Conservation (phyloP, 2,329 filamentous ascomycete genomes). For the Thermochaetoides dissita region DNA sequence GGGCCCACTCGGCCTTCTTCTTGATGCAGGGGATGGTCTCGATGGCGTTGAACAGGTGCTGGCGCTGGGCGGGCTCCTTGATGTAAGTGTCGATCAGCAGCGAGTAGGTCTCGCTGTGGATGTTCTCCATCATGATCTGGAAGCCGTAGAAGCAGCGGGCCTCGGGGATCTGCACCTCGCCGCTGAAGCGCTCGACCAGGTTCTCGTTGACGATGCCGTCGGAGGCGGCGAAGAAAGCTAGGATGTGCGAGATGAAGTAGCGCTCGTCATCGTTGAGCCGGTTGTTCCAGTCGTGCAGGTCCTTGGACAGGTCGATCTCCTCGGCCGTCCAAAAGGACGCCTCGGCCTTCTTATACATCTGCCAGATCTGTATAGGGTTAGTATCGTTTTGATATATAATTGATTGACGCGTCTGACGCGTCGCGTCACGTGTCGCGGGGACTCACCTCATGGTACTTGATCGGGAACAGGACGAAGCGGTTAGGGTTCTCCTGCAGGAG, state of each 20-base stretch:
- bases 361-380: conserved; percentile 63
- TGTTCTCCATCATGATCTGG: conserved; percentile 99
- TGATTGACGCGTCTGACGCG: conserved; percentile 55
- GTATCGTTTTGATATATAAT: conserved; percentile 25
- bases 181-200: conserved; percentile 92
- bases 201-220: conserved; percentile 99
- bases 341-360: conserved; percentile 99
- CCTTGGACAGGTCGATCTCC: conserved; percentile 98
- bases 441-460: conserved; percentile 97
- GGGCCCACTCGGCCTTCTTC: conserved; percentile 97
- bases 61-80: conserved; percentile 88
- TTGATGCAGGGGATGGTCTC: conserved; percentile 97
- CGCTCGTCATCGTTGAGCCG: conserved; percentile 90
- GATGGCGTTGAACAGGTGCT: conserved; percentile 94
- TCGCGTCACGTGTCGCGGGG: conserved; percentile 1
- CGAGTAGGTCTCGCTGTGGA: conserved; percentile 98
- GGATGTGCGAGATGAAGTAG: conserved; percentile 95
- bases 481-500: conserved; percentile 89
- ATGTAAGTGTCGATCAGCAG: conserved; percentile 98
- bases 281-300: conserved; percentile 99
- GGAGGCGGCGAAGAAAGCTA: conserved; percentile 97
- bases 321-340: conserved; percentile 99
- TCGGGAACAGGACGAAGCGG: conserved; percentile 94
- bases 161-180: conserved; percentile 92
- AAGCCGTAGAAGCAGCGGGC: conserved; percentile 99